Conservation (phyloP, 164 flowering plant genomes). For the Akebia trifoliata region DNA sequence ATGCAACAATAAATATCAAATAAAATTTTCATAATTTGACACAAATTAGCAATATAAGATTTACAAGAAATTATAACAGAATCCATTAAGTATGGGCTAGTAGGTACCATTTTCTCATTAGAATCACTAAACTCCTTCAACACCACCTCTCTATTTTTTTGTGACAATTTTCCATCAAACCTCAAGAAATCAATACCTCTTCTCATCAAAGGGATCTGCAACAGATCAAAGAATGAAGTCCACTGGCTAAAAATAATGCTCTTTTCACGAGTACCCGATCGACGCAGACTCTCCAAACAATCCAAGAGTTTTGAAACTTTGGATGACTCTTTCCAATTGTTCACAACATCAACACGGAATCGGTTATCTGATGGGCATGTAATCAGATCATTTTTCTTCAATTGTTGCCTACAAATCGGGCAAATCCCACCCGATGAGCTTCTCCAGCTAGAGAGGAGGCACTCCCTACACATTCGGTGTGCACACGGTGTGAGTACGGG, state of each 20-base stretch:
- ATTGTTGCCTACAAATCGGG: constrained; percentile 56
- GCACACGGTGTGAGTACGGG: constrained; percentile 79
- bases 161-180: constrained; percentile 61
- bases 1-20: not conserved
- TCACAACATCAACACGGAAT: constrained; percentile 52
- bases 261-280: constrained; percentile 48
- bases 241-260: constrained; percentile 82
- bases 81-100: not conserved
- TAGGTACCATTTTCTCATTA: constrained; percentile 45
- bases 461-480: constrained; percentile 79
- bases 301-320: constrained; percentile 54
- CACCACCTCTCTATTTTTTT: constrained; percentile 58
- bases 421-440: constrained; percentile 43
- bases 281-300: constrained; percentile 40
- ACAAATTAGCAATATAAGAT: not conserved
- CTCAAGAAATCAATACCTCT: constrained; percentile 54
- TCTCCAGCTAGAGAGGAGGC: constrained; percentile 69
- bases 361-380: constrained; percentile 63
- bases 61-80: not conserved
- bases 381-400: constrained; percentile 55
- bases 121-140: constrained; percentile 61
- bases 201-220: constrained; percentile 55
- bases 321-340: constrained; percentile 72
- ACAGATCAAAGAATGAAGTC: constrained; percentile 78
- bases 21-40: not conserved